phyloP scores from a whole-genome alignment of 202 grass and related monocot genomes.

The Cymbopogon flexuosus region DNA sequence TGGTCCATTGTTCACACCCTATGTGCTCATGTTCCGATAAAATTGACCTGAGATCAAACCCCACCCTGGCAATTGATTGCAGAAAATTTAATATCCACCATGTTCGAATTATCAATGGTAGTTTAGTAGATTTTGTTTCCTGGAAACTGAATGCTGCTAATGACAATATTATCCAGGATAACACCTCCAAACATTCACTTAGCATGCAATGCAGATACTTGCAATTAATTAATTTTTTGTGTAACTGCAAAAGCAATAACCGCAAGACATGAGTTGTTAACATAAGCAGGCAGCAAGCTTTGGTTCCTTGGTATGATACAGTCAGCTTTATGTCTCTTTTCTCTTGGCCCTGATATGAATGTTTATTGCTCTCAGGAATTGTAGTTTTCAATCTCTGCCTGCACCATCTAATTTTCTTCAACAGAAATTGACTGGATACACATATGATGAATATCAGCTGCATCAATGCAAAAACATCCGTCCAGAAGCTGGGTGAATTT shows the following conservation, averaged over 20 bases:
- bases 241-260: slow-evolving; percentile 36
- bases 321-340: slow-evolving; percentile 34
- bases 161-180: slow-evolving; percentile 76
- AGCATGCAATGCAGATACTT: slow-evolving; percentile 38
- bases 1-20: slow-evolving; percentile 38
- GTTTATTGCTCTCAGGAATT: slow-evolving; percentile 28
- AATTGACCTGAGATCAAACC: slow-evolving; percentile 57
- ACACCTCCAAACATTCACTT: slow-evolving; percentile 51
- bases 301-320: slow-evolving; percentile 62
- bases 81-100: slow-evolving; percentile 82
- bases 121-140: slow-evolving; percentile 47
- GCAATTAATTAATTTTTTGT: slow-evolving; percentile 37
- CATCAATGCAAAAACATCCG: slow-evolving; percentile 38
- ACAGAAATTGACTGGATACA: slow-evolving; percentile 42
- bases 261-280: slow-evolving; percentile 41
- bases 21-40: slow-evolving; percentile 28
- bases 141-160: slow-evolving; percentile 51
- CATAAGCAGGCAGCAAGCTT: slow-evolving; percentile 64
- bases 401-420: slow-evolving; percentile 43
- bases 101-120: slow-evolving; percentile 54
- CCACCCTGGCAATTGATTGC: slow-evolving; percentile 51
- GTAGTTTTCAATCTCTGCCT: slow-evolving; percentile 34
- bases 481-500: slow-evolving; percentile 67
- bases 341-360: slow-evolving; percentile 26
- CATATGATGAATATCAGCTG: slow-evolving; percentile 54